A percentile compares a stretch with the other conserved stretches of the same genome.
phyloP scores from a whole-genome alignment of 2,329 filamentous ascomycete species.

The Verticillium albo-atrum region DNA sequence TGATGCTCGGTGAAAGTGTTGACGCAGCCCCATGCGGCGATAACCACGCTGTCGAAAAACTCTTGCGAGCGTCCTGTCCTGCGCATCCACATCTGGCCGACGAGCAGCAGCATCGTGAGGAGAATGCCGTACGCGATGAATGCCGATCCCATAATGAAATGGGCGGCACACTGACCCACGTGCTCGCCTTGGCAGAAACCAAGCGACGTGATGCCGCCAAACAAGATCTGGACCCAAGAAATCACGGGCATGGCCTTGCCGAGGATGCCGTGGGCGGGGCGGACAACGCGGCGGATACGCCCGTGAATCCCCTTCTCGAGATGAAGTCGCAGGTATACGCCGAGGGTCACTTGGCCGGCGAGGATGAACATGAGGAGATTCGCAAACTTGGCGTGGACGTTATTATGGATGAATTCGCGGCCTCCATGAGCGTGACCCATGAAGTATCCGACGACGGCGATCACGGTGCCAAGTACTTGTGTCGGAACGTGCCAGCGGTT shows the following conservation, averaged over 20 bases:
- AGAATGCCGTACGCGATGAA: slow-evolving; percentile 93
- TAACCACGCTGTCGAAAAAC: slow-evolving; percentile 90
- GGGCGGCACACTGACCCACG: slow-evolving; percentile 84
- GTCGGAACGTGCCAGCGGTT: slow-evolving; percentile 93
- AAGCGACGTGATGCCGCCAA: slow-evolving; percentile 86
- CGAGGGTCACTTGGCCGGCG: slow-evolving; percentile 70
- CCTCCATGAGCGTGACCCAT: slow-evolving; percentile 89
- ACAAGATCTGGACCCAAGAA: slow-evolving; percentile 91
- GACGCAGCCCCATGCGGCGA: slow-evolving; percentile 92
- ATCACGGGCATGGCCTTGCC: slow-evolving; percentile 85
- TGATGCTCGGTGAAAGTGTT: slow-evolving; percentile 98
- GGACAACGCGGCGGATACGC: slow-evolving; percentile 67
- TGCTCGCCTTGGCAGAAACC: slow-evolving; percentile 94
- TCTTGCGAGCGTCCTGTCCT: slow-evolving; percentile 85
- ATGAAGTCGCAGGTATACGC: slow-evolving; percentile 85
- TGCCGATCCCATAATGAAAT: slow-evolving; percentile 98
- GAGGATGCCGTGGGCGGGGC: slow-evolving; percentile 71
- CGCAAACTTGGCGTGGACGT: slow-evolving; percentile 79
- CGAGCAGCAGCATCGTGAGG: slow-evolving; percentile 78
- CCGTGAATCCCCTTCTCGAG: slow-evolving; percentile 80
- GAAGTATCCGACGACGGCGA: slow-evolving; percentile 83
- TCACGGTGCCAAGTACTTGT: slow-evolving; percentile 67
- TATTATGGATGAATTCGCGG: slow-evolving; percentile 70
- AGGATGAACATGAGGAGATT: slow-evolving; percentile 77
- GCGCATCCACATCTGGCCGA: slow-evolving; percentile 83